Base-by-base conservation (phyloP, 352 stramenopile species). In the Phytophthora constricta region DNA sequence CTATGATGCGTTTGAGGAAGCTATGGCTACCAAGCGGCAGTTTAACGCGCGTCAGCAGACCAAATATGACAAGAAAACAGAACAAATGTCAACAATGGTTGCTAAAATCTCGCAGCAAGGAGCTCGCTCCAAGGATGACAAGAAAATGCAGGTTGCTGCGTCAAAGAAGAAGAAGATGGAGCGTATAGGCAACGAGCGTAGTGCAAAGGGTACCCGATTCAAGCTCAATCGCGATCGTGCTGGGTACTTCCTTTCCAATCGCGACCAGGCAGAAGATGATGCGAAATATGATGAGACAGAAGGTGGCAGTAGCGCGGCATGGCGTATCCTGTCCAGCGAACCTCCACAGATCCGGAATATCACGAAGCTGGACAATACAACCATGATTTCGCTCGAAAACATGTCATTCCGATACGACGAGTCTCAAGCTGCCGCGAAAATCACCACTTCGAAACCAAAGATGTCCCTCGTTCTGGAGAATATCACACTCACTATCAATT, bases 141-240 rank as follows among this genome's bases (percentile, higher is more conserved):
- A 90, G 63, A 88, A 88, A 31, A 68, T 88, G 62, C 70, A 84
- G 26, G 79, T 85, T 26, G 82, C 79, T 26, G 82, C 82, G 0
- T 84, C 82, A 4, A 87, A 87, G 45, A 87, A 85, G 71, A 90
- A 88, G 72, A 90, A 90, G 48, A 80, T 90, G 54, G 79, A 90
- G 19, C 76, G 77, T 20, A 74, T 87, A 26, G 82, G 82, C 17
- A 62, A 64, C 23, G 77, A 90, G 27, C 68, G 68, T 25, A 90
- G 76, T 65, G 82, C 68, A 0, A 87, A 82, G n/a, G 82, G 82
- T 1, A 81, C 84, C 26, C 72, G 82, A 1, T 87, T 90, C 43
- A 85, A 77, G 60, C 19, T 90, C 1, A 90, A 86, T 43, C 63
- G 74, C 0, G 82, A 90, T 46, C 79, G 82, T 14, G 46, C 20